A percentile compares a stretch with the other conserved stretches of the same genome.
Evolutionary conservation across 805 yeast genomes (phyloP).

Genomic region (Pichia ethanolica): DNA sequence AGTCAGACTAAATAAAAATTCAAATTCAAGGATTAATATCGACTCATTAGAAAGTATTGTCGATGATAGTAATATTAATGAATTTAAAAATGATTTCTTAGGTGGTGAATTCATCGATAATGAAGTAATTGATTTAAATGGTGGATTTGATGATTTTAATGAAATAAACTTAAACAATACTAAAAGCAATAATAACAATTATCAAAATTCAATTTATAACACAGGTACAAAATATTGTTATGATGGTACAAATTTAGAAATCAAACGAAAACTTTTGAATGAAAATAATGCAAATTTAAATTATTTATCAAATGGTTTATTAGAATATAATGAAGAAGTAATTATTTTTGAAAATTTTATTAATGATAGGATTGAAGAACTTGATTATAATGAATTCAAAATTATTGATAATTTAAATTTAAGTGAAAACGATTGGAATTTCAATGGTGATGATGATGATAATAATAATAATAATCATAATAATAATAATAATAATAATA

Average conservation of each 20-base stretch:
- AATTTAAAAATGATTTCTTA: slow-evolving; percentile 2
- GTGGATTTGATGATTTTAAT: slow-evolving; percentile 2
- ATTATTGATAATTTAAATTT: not conserved
- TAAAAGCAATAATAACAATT: too few relatives aligned
- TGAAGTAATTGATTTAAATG: slow-evolving; percentile 4
- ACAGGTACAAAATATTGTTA: slow-evolving; percentile 1
- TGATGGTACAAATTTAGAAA: not conserved
- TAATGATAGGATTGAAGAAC: not conserved
- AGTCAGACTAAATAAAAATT: slow-evolving; percentile 2
- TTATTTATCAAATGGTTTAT: slow-evolving; percentile 10
- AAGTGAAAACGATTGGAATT: not conserved
- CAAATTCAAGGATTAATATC: not conserved
- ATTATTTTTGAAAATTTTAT: slow-evolving; percentile 3
- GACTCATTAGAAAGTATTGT: slow-evolving; percentile 4
- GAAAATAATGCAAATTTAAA: not conserved
- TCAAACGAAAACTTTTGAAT: not conserved
- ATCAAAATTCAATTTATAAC: not conserved
- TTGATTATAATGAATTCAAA: not conserved
- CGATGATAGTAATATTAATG: not conserved
- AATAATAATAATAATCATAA: too few relatives aligned
- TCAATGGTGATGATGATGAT: not conserved
- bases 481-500: too few relatives aligned
- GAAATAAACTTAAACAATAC: slow-evolving; percentile 2
- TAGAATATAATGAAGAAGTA: slow-evolving; percentile 9
- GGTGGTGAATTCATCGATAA: slow-evolving; percentile 4